Conservation (phyloP, 257 asterid genomes). For the Fraxinus quadrangulata region DNA sequence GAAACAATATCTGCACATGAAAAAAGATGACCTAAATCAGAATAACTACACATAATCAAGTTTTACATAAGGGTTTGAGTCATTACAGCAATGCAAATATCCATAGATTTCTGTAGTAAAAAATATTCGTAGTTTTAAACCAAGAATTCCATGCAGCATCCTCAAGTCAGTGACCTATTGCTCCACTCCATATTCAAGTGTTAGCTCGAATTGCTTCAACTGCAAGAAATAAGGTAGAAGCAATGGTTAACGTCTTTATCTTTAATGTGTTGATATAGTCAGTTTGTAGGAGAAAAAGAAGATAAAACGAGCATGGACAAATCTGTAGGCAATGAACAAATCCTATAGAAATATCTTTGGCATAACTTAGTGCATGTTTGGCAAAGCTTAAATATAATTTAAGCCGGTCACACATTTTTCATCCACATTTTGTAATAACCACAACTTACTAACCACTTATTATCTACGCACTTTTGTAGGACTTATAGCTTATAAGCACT, state of each 20-base stretch:
- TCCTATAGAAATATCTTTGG: neutral
- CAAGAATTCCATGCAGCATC: conserved; percentile 25
- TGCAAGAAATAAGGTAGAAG: conserved; percentile 27
- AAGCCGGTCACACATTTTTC: neutral
- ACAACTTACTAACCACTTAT: too few species aligned
- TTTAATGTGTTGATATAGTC: neutral
- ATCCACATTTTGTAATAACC: neutral
- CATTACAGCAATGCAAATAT: conserved; percentile 26
- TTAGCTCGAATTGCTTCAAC: conserved; percentile 25
- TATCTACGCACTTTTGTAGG: too few species aligned
- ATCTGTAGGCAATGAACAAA: neutral
- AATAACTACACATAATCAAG: conserved; percentile 33
- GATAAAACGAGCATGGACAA: neutral
- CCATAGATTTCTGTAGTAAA: conserved; percentile 30
- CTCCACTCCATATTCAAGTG: conserved; percentile 34
- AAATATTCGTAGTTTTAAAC: conserved; percentile 30
- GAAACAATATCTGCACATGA: conserved; percentile 43
- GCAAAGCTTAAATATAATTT: neutral
- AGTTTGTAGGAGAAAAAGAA: neutral
- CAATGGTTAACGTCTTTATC: neutral
- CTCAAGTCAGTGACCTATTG: conserved; percentile 28
- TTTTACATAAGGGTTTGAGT: conserved; percentile 35
- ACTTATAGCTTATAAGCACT: too few species aligned
- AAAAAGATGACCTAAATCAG: conserved; percentile 26
- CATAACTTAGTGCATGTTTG: neutral